These are phyloP conservation scores for Pythium scleroteichum DNA, from an alignment of 352 stramenopile genomes.

Conservation along the genomic window DNA sequence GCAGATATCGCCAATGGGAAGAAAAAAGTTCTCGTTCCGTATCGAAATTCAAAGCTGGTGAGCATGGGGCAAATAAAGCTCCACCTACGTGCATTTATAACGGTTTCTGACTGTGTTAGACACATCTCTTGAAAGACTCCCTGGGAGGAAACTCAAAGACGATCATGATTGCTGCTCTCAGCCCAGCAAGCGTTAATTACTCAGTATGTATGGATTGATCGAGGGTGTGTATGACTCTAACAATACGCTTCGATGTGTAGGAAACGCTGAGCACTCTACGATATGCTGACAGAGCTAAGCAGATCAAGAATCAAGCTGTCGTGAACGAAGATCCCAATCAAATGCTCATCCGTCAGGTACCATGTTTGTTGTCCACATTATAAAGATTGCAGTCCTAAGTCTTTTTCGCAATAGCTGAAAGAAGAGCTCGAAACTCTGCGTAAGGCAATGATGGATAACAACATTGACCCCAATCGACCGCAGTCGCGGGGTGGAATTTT, in stretches of 20 bases:
- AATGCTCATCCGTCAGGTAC: slow-evolving; percentile 78
- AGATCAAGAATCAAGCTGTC: slow-evolving; percentile 93
- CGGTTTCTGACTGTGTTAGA: slow-evolving; percentile 35
- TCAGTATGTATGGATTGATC: slow-evolving; percentile 36
- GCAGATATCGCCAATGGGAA: slow-evolving; percentile 86
- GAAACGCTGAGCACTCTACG: slow-evolving; percentile 90
- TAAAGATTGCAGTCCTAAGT: neutral
- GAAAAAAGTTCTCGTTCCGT: slow-evolving; percentile 87
- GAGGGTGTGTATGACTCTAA: neutral
- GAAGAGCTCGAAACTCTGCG: slow-evolving; percentile 72
- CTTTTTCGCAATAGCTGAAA: slow-evolving; percentile 47
- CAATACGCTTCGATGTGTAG: slow-evolving; percentile 28
- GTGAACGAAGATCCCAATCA: slow-evolving; percentile 93
- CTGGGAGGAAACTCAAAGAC: slow-evolving; percentile 90
- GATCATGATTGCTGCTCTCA: slow-evolving; percentile 90
- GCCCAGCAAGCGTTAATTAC: slow-evolving; percentile 87
- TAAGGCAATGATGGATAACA: slow-evolving; percentile 76
- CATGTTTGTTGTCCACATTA: neutral
- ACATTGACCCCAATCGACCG: slow-evolving; percentile 43
- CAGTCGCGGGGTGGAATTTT: slow-evolving; percentile 41
- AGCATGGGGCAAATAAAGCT: no score
- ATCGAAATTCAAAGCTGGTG: slow-evolving; percentile 92
- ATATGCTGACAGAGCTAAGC: slow-evolving; percentile 91
- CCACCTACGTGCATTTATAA: neutral
- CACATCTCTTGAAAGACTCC: slow-evolving; percentile 83